Evolutionary conservation across 805 yeast genomes (phyloP).

Genomic region (Kodamaea nitidulidarum): DNA sequence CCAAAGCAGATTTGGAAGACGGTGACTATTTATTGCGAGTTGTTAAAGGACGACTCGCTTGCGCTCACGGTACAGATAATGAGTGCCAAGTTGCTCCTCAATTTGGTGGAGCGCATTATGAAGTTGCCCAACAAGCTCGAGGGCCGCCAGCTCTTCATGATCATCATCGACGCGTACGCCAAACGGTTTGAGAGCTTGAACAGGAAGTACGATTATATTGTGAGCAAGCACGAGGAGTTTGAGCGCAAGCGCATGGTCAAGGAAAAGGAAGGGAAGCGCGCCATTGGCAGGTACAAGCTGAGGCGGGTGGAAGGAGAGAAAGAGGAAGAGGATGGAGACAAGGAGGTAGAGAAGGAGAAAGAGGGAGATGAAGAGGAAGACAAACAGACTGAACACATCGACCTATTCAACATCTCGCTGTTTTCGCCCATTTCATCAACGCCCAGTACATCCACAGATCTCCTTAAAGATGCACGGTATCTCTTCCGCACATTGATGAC

Average conservation of each 20-base stretch:
- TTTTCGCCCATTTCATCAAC: slow-evolving; percentile 58
- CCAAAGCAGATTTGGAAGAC: slow-evolving; percentile 85
- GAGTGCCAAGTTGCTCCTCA: slow-evolving; percentile 88
- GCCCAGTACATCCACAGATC: slow-evolving; percentile 52
- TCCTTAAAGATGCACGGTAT: slow-evolving; percentile 82
- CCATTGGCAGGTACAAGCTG: slow-evolving; percentile 36
- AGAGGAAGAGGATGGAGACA: no score
- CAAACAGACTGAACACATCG: slow-evolving; percentile 11
- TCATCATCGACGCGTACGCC: slow-evolving; percentile 83
- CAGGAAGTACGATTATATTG: slow-evolving; percentile 61
- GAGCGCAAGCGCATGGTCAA: slow-evolving; percentile 39
- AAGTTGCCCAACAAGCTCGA: slow-evolving; percentile 78
- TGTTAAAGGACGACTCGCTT: slow-evolving; percentile 74
- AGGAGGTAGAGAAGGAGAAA: slow-evolving; percentile 1
- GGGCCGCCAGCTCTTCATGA: slow-evolving; percentile 76
- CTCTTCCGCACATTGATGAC: slow-evolving; percentile 85
- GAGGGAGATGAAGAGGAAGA: slow-evolving; percentile 13
- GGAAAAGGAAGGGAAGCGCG: slow-evolving; percentile 41
- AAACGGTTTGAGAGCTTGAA: slow-evolving; percentile 76
- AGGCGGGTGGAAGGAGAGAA: slow-evolving; percentile 16
- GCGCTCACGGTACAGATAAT: slow-evolving; percentile 91
- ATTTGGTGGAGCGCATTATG: slow-evolving; percentile 83
- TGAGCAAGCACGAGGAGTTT: slow-evolving; percentile 55
- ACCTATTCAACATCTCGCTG: slow-evolving; percentile 34
- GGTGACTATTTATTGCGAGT: slow-evolving; percentile 73